A percentile compares a stretch with the other conserved stretches of the same genome.
Evolutionary conservation across 2,329 filamentous ascomycete species (phyloP).

Genomic region (Curvularia sp.): DNA sequence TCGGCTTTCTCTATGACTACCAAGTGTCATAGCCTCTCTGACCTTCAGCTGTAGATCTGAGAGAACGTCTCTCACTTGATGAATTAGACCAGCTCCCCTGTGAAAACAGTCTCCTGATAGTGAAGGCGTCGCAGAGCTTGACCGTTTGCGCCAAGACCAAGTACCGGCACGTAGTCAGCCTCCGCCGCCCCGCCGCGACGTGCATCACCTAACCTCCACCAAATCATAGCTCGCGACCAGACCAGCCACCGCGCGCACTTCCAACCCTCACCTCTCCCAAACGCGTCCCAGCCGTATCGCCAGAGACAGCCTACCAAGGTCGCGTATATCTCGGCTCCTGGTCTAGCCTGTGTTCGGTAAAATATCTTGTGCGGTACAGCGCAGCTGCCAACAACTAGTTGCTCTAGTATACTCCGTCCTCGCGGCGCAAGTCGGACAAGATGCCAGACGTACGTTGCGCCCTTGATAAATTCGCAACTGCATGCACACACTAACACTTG

Average conservation of each 20-base stretch:
- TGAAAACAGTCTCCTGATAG: constrained; percentile 7
- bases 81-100: constrained; percentile 5
- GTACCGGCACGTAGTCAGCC: constrained; percentile 10
- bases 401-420: constrained; percentile 6
- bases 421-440: constrained; percentile 31
- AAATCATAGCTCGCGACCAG: constrained; percentile 31
- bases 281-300: constrained; percentile 24
- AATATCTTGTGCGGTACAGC: not conserved
- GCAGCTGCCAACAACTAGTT: constrained; percentile 2
- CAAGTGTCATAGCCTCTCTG: not conserved
- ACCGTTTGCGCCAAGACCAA: constrained; percentile 26
- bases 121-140: constrained; percentile 16
- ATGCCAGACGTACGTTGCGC: constrained; percentile 56
- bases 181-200: constrained; percentile 21
- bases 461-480: not conserved
- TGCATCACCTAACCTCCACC: constrained; percentile 25
- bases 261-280: constrained; percentile 21
- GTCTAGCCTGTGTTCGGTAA: constrained; percentile 1
- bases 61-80: not conserved
- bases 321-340: constrained; percentile 3
- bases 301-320: constrained; percentile 5
- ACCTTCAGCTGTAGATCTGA: not conserved
- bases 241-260: constrained; percentile 30
- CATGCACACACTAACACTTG: constrained; percentile 18
- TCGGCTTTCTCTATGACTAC: not conserved